Percentiles rank a stretch among this genome's conserved stretches.
phyloP scores from a whole-genome alignment of 345 rosid species.

The Hypericum androsaemum region DNA sequence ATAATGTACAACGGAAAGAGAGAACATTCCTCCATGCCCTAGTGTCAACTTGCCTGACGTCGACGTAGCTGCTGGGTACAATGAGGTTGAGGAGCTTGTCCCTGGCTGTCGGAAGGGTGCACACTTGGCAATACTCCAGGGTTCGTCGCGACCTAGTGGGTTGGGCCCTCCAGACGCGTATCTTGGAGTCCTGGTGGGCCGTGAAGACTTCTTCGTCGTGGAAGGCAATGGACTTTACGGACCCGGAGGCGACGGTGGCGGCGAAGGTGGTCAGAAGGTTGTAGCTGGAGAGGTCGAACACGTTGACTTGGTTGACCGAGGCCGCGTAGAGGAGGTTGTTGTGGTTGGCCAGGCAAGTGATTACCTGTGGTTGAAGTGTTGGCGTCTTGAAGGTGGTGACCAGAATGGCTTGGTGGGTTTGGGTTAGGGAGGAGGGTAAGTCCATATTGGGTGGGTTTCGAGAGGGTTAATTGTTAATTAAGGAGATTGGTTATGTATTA shows the following conservation, averaged over 20 bases:
- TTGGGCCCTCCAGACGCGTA: constrained; percentile 29
- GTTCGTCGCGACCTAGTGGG: constrained; percentile 12
- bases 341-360: constrained; percentile 36
- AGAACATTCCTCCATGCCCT: too few species aligned
- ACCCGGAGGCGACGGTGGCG: constrained; percentile 20
- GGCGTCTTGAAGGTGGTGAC: constrained; percentile 21
- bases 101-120: constrained; percentile 34
- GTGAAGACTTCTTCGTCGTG: constrained; percentile 27
- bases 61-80: constrained; percentile 28
- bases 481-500: too few species aligned
- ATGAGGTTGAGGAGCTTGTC: constrained; percentile 26
- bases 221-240: constrained; percentile 37
- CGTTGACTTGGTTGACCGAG: constrained; percentile 22
- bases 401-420: too few species aligned
- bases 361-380: constrained; percentile 13
- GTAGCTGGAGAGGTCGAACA: constrained; percentile 25
- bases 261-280: constrained; percentile 20
- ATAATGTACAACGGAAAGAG: too few species aligned
- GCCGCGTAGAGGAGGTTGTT: constrained; percentile 33
- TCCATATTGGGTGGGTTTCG: too few species aligned
- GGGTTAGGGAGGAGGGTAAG: too few species aligned
- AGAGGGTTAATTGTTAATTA: too few species aligned
- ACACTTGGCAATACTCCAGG: constrained; percentile 25
- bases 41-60: too few species aligned
- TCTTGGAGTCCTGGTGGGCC: constrained; percentile 44